Evolutionary conservation across 192 early-diverging fungal genomes (phyloP).

Genomic region (Podila epigama): DNA sequence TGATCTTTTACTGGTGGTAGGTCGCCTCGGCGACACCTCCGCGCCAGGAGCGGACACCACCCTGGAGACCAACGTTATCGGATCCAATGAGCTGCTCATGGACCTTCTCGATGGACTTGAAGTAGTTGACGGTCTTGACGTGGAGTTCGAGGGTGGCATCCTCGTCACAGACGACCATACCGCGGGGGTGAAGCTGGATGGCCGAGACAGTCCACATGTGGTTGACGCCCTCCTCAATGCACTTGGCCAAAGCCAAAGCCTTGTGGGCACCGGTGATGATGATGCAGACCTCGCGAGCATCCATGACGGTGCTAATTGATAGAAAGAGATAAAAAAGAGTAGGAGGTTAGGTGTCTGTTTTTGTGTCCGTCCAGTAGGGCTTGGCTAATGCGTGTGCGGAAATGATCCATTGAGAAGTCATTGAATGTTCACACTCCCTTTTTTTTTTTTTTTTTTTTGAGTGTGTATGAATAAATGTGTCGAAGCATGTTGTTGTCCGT

Average conservation of each 20-base stretch:
- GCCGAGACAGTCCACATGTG: slow-evolving; percentile 92
- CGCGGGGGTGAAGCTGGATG: slow-evolving; percentile 81
- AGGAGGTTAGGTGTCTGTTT: slow-evolving; percentile 4
- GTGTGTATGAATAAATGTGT: background rate
- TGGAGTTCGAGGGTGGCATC: slow-evolving; percentile 89
- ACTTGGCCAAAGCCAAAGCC: slow-evolving; percentile 82
- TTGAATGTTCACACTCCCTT: background rate
- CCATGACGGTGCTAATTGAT: slow-evolving; percentile 80
- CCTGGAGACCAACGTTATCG: slow-evolving; percentile 77
- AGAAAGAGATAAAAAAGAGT: background rate
- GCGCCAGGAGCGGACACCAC: slow-evolving; percentile 55
- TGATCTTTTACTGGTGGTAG: slow-evolving; percentile 38
- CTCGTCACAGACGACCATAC: slow-evolving; percentile 87
- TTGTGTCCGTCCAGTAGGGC: slow-evolving; percentile 7
- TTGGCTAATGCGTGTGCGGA: background rate
- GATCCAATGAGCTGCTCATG: slow-evolving; percentile 77
- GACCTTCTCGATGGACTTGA: slow-evolving; percentile 87
- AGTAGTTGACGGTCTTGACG: slow-evolving; percentile 90
- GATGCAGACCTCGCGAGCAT: slow-evolving; percentile 83
- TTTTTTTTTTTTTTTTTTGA: background rate
- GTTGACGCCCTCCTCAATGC: slow-evolving; percentile 84
- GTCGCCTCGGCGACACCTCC: slow-evolving; percentile 48
- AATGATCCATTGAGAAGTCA: background rate
- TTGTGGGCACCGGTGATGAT: slow-evolving; percentile 91
- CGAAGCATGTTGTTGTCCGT: background rate